phyloP scores from a whole-genome alignment of 129 eudicot genomes.

The carrot (Daucus carota) region DH1_v3.0 NC_030389.2:3512001-3512500 shows the following conservation, averaged over 20 bases:
- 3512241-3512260: background rate
- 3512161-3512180: background rate
- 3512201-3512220: background rate
- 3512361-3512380: background rate
- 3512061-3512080: background rate
- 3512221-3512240: background rate
- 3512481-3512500: conserved; percentile 99
- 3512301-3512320: background rate
- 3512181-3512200: background rate
- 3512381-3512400: background rate
- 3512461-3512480: conserved; percentile 35
- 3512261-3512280: background rate
- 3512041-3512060: no score
- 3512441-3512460: conserved; percentile 2
- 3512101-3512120: background rate
- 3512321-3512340: background rate
- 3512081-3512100: background rate
- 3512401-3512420: background rate
- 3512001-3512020: background rate
- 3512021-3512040: background rate
- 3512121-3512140: background rate
- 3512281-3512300: background rate
- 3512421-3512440: background rate
- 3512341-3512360: background rate
- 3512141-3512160: background rate